Evolutionary conservation across 176 grass and related monocot genomes (phyloP).

Genomic region (Aegilops longissima): DNA sequence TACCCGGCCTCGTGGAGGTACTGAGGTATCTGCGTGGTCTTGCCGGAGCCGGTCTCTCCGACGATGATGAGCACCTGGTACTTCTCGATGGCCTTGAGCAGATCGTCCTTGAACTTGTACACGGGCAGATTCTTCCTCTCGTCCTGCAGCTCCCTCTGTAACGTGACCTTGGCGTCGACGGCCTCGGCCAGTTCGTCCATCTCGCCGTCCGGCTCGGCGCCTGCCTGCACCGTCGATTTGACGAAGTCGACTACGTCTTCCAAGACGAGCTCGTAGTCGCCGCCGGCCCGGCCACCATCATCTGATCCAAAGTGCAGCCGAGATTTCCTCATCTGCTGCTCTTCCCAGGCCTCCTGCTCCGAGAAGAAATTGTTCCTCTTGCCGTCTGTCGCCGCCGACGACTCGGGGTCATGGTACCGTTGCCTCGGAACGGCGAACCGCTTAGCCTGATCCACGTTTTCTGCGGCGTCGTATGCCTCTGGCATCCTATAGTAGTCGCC

Average conservation of each 20-base stretch:
- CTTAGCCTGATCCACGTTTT: constrained; percentile 26
- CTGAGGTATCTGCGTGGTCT: constrained; percentile 77
- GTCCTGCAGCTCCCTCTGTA: constrained; percentile 28
- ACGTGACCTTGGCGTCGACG: background rate
- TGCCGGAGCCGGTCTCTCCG: constrained; percentile 65
- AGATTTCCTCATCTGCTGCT: constrained; percentile 34
- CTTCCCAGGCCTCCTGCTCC: constrained; percentile 44
- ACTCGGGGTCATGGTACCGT: background rate
- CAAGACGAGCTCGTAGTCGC: constrained; percentile 14
- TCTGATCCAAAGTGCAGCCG: constrained; percentile 26
- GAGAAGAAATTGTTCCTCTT: background rate
- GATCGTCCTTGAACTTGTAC: constrained; percentile 44
- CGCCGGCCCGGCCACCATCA: background rate
- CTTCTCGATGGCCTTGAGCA: constrained; percentile 28
- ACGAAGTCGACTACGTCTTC: constrained; percentile 32
- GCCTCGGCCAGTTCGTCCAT: constrained; percentile 10
- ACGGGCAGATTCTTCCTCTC: constrained; percentile 52
- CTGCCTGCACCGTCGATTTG: background rate
- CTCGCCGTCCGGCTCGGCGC: background rate
- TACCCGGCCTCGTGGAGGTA: constrained; percentile 62
- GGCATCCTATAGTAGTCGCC: constrained; percentile 39
- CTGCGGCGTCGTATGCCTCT: constrained; percentile 33
- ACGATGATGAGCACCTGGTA: constrained; percentile 52
- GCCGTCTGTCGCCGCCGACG: background rate
- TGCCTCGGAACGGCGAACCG: constrained; percentile 24